These are phyloP conservation scores for Apiospora aurea DNA, from an alignment of 2,329 filamentous ascomycete genomes.

Conservation along the genomic window DNA sequence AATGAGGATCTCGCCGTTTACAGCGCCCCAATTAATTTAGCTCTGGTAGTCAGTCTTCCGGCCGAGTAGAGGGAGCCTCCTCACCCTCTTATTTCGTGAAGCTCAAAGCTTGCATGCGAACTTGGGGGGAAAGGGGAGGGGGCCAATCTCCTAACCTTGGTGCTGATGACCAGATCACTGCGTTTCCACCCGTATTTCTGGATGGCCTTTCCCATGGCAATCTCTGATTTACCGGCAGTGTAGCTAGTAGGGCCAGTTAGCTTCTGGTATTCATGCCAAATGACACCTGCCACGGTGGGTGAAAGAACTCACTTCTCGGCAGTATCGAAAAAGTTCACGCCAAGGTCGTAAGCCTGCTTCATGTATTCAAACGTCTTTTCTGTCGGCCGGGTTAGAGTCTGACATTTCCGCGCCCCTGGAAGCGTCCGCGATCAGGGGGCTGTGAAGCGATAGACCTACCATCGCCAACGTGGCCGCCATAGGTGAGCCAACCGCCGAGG, in stretches of 20 bases:
- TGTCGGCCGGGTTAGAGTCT: conserved; percentile 33
- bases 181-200: conserved; percentile 67
- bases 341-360: conserved; percentile 66
- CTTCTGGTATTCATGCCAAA: background rate
- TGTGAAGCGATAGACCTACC: conserved; percentile 46
- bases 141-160: conserved; percentile 53
- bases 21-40: conserved; percentile 69
- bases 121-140: background rate
- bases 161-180: conserved; percentile 66
- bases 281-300: too few species aligned
- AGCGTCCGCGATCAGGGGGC: too few species aligned
- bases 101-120: background rate
- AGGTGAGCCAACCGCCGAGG: conserved; percentile 76
- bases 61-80: background rate
- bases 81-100: background rate
- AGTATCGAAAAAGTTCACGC: conserved; percentile 70
- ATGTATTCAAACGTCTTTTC: conserved; percentile 67
- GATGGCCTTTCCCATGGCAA: conserved; percentile 68
- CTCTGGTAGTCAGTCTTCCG: background rate
- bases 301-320: conserved; percentile 51
- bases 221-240: conserved; percentile 65
- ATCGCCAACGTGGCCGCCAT: conserved; percentile 75
- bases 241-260: conserved; percentile 44
- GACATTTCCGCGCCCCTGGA: background rate
- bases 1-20: conserved; percentile 65